Evolutionary conservation across 805 yeast genomes (phyloP).

Genomic region (Sugiyamaella floridensis): DNA sequence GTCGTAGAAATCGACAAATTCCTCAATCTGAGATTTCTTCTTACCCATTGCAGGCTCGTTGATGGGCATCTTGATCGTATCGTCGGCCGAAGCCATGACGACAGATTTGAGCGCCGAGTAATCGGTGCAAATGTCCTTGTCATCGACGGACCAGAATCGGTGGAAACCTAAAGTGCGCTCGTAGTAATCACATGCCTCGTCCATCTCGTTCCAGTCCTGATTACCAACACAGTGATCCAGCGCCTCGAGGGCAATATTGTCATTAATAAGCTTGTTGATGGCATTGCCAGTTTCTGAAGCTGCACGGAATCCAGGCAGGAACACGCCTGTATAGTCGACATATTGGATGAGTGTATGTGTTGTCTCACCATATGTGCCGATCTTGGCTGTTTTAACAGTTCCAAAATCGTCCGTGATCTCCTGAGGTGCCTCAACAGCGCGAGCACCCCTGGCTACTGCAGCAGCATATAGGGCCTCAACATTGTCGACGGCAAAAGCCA

Average conservation of each 20-base stretch:
- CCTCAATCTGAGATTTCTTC: conserved; percentile 72
- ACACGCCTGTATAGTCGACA: conserved; percentile 34
- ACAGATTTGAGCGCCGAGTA: conserved; percentile 63
- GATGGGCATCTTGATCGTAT: conserved; percentile 67
- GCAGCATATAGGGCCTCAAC: conserved; percentile 38
- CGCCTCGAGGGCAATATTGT: conserved; percentile 35
- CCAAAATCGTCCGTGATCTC: conserved; percentile 43
- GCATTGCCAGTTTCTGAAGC: conserved; percentile 15
- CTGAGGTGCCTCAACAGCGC: conserved; percentile 27
- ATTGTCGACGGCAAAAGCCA: conserved; percentile 56
- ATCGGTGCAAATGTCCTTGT: conserved; percentile 61
- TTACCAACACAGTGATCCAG: conserved; percentile 83
- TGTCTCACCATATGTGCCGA: conserved; percentile 53
- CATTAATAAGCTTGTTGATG: conserved; percentile 23
- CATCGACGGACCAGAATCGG: conserved; percentile 81
- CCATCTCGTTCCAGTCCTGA: conserved; percentile 63
- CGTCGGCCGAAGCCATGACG: conserved; percentile 68
- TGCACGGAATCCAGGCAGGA: conserved; percentile 44
- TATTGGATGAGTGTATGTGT: conserved; percentile 61
- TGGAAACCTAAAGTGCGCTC: conserved; percentile 63
- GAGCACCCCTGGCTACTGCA: conserved; percentile 52
- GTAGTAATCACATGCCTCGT: conserved; percentile 50
- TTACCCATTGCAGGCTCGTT: conserved; percentile 74
- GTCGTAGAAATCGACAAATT: conserved; percentile 61
- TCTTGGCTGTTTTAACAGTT: conserved; percentile 43